These are phyloP conservation scores for Penicillium verhagenii DNA, from an alignment of 495 filamentous ascomycete genomes.

Conservation along the genomic window DNA sequence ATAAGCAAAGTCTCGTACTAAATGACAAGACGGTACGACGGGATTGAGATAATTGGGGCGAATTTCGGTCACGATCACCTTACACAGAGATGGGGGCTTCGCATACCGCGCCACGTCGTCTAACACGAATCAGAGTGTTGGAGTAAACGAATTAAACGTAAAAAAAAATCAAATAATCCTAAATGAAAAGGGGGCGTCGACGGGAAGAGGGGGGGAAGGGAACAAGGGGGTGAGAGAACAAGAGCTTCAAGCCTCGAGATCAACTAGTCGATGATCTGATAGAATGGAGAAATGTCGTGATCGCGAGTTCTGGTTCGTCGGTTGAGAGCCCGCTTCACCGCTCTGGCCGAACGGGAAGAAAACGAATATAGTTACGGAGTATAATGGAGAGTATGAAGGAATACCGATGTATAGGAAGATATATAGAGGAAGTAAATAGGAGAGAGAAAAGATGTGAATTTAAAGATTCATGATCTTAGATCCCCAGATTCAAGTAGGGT, in stretches of 20 bases:
- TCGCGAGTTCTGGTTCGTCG: constrained; percentile 36
- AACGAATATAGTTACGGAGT: not conserved
- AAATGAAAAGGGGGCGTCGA: constrained; percentile 3
- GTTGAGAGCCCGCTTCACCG: constrained; percentile 4
- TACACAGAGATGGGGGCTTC: constrained; percentile 8
- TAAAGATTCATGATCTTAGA: too few relatives aligned
- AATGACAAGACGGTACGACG: not conserved
- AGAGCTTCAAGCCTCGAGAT: constrained; percentile 15
- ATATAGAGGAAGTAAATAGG: too few relatives aligned
- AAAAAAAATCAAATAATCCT: too few relatives aligned
- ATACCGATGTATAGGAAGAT: too few relatives aligned
- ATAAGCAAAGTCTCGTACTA: not conserved
- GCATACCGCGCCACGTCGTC: constrained; percentile 34
- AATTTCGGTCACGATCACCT: constrained; percentile 4
- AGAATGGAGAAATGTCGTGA: constrained; percentile 54
- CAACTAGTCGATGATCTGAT: constrained; percentile 48
- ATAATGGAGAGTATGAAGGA: too few relatives aligned
- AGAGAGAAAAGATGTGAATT: too few relatives aligned
- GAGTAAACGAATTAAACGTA: constrained; percentile 5
- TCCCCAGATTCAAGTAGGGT: too few relatives aligned
- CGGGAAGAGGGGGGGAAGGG: not conserved
- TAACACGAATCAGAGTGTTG: not conserved
- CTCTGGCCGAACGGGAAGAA: not conserved
- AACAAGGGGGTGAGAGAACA: not conserved
- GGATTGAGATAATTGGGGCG: constrained; percentile 2